phyloP scores from a whole-genome alignment of 441 rosid genomes.

The Gossypium aridum region DNA sequence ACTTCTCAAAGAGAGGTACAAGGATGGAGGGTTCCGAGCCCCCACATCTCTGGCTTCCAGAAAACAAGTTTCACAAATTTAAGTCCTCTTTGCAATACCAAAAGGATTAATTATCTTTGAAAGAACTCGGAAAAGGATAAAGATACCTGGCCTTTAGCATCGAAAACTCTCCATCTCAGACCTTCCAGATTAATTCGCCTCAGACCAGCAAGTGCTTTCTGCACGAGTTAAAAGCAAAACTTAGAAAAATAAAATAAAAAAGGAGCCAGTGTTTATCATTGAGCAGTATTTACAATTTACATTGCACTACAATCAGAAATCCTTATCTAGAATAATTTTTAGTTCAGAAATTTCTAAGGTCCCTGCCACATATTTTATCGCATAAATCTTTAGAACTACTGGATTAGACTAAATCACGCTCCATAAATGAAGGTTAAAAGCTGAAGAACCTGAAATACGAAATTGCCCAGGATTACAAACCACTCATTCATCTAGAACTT shows the following conservation, averaged over 20 bases:
- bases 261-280: neutral
- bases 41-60: neutral
- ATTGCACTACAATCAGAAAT: conserved; percentile 2
- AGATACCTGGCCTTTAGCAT: conserved; percentile 95
- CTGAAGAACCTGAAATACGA: neutral
- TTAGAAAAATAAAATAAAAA: neutral
- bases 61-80: neutral
- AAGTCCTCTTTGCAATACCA: neutral
- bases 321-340: neutral
- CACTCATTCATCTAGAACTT: conserved; percentile 1
- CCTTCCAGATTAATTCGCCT: conserved; percentile 92
- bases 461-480: neutral
- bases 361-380: neutral
- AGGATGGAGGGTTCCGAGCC: neutral
- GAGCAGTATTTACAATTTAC: neutral
- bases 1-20: neutral
- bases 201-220: conserved; percentile 96
- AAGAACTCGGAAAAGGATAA: neutral
- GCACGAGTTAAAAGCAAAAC: conserved; percentile 21
- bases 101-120: neutral
- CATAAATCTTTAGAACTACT: neutral
- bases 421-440: neutral
- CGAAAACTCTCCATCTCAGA: conserved; percentile 91
- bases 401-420: neutral
- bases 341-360: neutral